These are phyloP conservation scores for Trypanosoma caninum DNA, from an alignment of 208 protist species.

Conservation along the genomic window DNA sequence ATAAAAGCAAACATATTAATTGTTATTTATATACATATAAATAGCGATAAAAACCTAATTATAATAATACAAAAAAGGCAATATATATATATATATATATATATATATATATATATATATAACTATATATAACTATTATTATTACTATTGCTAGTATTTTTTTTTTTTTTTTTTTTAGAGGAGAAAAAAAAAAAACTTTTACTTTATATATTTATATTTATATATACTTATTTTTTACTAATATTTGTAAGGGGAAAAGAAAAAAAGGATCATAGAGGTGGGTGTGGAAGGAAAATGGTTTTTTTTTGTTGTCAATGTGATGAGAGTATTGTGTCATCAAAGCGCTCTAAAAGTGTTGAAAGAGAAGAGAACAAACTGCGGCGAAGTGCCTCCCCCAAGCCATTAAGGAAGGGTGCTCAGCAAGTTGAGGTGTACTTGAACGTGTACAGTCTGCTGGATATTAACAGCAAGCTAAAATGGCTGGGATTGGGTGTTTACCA, in stretches of 20 bases:
- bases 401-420: conserved; percentile 23
- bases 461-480: conserved; percentile 58
- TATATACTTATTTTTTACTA: not conserved
- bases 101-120: not conserved
- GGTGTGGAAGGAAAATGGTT: conserved; percentile 16
- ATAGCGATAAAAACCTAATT: too few relatives aligned
- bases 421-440: conserved; percentile 68
- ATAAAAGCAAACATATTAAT: too few relatives aligned
- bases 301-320: conserved; percentile 47
- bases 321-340: conserved; percentile 28
- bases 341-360: conserved; percentile 16
- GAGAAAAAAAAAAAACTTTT: not conserved
- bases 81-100: conserved; percentile 13
- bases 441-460: conserved; percentile 75
- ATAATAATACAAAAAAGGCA: too few relatives aligned
- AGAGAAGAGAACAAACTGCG: conserved; percentile 31
- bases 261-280: conserved; percentile 26
- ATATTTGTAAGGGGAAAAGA: conserved; percentile 10
- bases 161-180: conserved; percentile 7
- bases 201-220: conserved; percentile 7
- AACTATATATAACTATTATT: conserved; percentile 7
- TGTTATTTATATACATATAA: too few relatives aligned
- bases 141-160: conserved; percentile 13
- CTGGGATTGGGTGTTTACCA: conserved; percentile 88
- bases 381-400: conserved; percentile 37